Evolutionary conservation across 176 grass and related monocot species (phyloP).

Genomic region (Bolboschoenus planiculmis): DNA sequence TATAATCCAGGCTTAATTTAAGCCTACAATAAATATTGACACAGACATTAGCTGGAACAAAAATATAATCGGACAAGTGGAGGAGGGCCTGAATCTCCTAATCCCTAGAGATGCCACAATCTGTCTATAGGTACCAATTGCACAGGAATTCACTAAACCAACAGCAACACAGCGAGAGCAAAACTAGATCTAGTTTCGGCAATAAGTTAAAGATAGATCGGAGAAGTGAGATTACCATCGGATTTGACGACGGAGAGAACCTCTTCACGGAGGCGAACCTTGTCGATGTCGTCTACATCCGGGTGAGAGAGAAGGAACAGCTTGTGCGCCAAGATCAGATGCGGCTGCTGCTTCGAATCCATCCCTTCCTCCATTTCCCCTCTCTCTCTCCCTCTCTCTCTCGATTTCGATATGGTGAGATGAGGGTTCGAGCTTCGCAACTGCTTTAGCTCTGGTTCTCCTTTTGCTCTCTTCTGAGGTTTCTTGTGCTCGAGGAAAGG

Average conservation of each 20-base stretch:
- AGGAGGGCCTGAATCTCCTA: not conserved
- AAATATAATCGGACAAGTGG: not conserved
- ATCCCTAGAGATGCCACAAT: not conserved
- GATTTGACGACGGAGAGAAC: conserved; percentile 68
- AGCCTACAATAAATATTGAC: not conserved
- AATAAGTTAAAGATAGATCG: not conserved
- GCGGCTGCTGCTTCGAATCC: conserved; percentile 63
- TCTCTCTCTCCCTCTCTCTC: conserved; percentile 2
- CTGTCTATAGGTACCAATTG: not conserved
- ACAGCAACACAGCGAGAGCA: not conserved
- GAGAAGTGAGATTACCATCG: conserved; percentile 38
- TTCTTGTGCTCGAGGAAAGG: conserved; percentile 25
- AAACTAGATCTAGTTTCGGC: not conserved
- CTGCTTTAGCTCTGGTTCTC: not conserved
- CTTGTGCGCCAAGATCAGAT: conserved; percentile 75
- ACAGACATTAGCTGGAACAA: not conserved
- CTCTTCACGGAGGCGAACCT: conserved; percentile 79
- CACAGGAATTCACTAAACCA: not conserved
- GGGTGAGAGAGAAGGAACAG: conserved; percentile 74
- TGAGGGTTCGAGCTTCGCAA: not conserved
- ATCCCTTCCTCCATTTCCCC: conserved; percentile 43
- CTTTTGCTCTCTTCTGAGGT: conserved; percentile 4
- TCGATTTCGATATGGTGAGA: not conserved
- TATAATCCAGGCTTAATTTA: not conserved
- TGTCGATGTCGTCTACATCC: conserved; percentile 81